A percentile compares a stretch with the other conserved stretches of the same genome.
These are phyloP conservation scores for Neoascochyta sp. DNA, from an alignment of 2,329 filamentous ascomycete genomes.

Conservation along the genomic window DNA sequence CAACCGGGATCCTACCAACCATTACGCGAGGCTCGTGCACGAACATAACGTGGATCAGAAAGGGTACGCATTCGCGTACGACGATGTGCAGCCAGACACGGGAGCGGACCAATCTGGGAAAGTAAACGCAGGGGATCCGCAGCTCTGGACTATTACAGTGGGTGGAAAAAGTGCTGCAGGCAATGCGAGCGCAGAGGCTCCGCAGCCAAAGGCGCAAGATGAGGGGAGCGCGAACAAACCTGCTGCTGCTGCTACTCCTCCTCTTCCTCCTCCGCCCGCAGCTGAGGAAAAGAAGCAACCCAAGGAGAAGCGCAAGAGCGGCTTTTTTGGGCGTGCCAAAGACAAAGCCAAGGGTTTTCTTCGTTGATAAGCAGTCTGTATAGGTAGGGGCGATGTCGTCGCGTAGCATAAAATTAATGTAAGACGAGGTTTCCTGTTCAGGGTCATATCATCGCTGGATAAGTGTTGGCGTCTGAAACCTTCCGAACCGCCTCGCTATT, in stretches of 20 bases:
- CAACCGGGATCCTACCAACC: constrained; percentile 4
- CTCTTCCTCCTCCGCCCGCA: too few relatives aligned
- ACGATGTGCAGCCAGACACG: constrained; percentile 4
- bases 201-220: not conserved
- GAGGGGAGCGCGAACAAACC: not conserved
- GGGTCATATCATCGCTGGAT: too few relatives aligned
- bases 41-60: constrained; percentile 6
- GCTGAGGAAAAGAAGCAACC: constrained; percentile 3
- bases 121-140: constrained; percentile 7
- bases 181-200: not conserved
- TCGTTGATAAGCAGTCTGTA: too few relatives aligned
- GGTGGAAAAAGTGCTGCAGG: constrained; percentile 4
- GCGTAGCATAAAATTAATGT: too few relatives aligned
- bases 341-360: constrained; percentile 4
- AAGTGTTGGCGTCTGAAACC: too few relatives aligned
- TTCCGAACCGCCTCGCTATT: too few relatives aligned
- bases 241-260: constrained; percentile 1
- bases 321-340: constrained; percentile 2
- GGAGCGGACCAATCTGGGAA: constrained; percentile 6
- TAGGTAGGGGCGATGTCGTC: too few relatives aligned
- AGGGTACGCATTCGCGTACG: constrained; percentile 7
- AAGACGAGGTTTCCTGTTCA: too few relatives aligned
- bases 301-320: constrained; percentile 1
- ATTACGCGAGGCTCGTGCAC: constrained; percentile 6
- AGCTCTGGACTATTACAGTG: constrained; percentile 2